phyloP scores from a whole-genome alignment of 495 filamentous ascomycete genomes.

The Penicillium arizonense region DNA sequence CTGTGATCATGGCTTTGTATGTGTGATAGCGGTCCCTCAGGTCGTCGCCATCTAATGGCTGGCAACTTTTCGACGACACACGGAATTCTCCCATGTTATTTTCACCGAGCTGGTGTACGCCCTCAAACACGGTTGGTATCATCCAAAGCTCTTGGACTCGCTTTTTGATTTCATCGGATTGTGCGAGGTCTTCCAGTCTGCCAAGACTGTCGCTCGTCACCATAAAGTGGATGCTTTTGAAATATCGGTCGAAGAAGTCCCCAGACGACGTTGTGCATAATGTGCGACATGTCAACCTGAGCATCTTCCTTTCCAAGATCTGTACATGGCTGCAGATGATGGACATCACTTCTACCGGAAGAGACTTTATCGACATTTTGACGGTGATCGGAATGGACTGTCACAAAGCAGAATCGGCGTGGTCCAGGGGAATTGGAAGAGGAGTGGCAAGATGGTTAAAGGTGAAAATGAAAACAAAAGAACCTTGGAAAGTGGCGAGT shows the following conservation, averaged over 20 bases:
- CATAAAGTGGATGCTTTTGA: constrained; percentile 4
- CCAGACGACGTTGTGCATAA: background rate
- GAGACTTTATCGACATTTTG: background rate
- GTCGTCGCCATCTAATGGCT: background rate
- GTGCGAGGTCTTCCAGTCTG: background rate
- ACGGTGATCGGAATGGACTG: background rate
- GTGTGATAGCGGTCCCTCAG: background rate
- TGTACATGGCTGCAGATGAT: background rate
- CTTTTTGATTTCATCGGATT: background rate
- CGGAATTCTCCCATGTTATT: background rate
- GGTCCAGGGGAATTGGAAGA: no score
- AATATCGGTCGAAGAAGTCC: background rate
- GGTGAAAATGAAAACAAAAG: no score
- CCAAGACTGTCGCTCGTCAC: constrained; percentile 1
- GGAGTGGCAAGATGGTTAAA: no score
- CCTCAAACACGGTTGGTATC: constrained; percentile 1
- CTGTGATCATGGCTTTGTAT: no score
- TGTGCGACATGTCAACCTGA: background rate
- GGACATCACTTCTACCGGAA: background rate
- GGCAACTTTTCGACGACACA: background rate
- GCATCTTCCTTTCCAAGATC: background rate
- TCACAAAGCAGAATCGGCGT: no score
- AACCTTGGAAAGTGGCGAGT: no score
- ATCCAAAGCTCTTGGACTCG: constrained; percentile 1
- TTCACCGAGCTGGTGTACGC: background rate